Evolutionary conservation across 2,329 filamentous ascomycete species (phyloP).

Genomic region (Exophiala spinifera): DNA sequence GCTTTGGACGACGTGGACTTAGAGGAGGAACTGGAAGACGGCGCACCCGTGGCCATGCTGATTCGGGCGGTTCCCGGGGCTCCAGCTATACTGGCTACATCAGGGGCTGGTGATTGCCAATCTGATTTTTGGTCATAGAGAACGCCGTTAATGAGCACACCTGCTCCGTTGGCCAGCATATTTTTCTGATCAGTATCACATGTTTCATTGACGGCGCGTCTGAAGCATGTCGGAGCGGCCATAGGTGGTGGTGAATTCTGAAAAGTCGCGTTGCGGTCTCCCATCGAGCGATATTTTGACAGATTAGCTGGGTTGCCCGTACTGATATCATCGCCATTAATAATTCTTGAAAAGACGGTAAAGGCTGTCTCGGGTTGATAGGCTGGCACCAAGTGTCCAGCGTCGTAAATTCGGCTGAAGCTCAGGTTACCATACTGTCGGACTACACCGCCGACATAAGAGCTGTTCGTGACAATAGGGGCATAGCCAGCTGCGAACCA

Average conservation of each 20-base stretch:
- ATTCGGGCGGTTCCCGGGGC: conserved; percentile 31
- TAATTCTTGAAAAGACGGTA: conserved; percentile 52
- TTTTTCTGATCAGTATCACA: conserved; percentile 53
- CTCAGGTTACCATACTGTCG: conserved; percentile 38
- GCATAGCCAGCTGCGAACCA: conserved; percentile 45
- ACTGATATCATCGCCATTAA: conserved; percentile 49
- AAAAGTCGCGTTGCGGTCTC: conserved; percentile 56
- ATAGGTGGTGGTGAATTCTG: conserved; percentile 52
- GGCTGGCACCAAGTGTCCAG: conserved; percentile 52
- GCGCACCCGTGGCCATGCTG: conserved; percentile 24
- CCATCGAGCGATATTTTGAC: conserved; percentile 55
- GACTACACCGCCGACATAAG: conserved; percentile 50
- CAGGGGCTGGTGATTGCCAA: conserved; percentile 35
- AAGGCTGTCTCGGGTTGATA: conserved; percentile 54
- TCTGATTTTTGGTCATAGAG: conserved; percentile 45
- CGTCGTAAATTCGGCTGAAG: conserved; percentile 51
- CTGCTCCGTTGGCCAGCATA: conserved; percentile 49
- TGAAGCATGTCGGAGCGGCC: conserved; percentile 57
- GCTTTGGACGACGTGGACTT: conserved; percentile 1
- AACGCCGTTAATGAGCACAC: conserved; percentile 60
- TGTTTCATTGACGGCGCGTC: conserved; percentile 51
- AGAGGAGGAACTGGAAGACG: background rate
- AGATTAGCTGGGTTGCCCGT: conserved; percentile 52
- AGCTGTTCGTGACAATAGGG: conserved; percentile 47
- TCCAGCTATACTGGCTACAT: conserved; percentile 28